Percentiles rank a stretch among this genome's conserved stretches.
phyloP scores from a whole-genome alignment of 2,329 filamentous ascomycete genomes.

The Bipolaris cookei region DNA sequence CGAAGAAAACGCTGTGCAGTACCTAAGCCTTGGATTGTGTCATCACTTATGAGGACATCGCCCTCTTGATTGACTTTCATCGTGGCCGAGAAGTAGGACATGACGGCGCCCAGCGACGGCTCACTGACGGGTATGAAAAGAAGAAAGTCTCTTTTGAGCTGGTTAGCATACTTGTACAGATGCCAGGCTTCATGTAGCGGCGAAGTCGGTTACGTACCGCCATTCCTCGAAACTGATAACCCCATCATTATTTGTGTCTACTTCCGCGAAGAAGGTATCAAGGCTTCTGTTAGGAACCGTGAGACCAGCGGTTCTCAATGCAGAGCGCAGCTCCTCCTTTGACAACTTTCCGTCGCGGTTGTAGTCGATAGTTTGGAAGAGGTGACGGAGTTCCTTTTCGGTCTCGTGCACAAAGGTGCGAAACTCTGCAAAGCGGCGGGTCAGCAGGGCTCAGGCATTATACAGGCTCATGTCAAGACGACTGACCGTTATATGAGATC shows the following conservation, averaged over 20 bases:
- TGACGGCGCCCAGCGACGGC: slow-evolving; percentile 77
- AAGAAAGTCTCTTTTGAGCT: slow-evolving; percentile 73
- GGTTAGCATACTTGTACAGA: slow-evolving; percentile 20
- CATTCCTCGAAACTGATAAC: slow-evolving; percentile 91
- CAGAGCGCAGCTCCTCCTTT: slow-evolving; percentile 78
- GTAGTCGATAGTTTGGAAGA: slow-evolving; percentile 87
- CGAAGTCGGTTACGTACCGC: slow-evolving; percentile 68
- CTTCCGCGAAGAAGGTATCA: slow-evolving; percentile 83
- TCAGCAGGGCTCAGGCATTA: slow-evolving; percentile 24
- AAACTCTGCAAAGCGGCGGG: slow-evolving; percentile 69
- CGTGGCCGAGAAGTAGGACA: slow-evolving; percentile 90
- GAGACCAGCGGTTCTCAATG: slow-evolving; percentile 80
- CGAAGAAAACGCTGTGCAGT: slow-evolving; percentile 73
- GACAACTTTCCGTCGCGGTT: slow-evolving; percentile 87
- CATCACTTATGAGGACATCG: slow-evolving; percentile 89
- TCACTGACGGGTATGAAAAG: slow-evolving; percentile 79
- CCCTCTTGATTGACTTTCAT: slow-evolving; percentile 91
- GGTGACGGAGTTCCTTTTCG: slow-evolving; percentile 78
- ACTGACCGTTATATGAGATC: slow-evolving; percentile 84
- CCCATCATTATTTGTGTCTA: slow-evolving; percentile 89
- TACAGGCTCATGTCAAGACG: not conserved
- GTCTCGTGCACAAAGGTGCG: slow-evolving; percentile 84
- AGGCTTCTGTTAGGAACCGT: slow-evolving; percentile 78
- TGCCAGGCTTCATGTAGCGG: not conserved
- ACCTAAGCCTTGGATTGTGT: slow-evolving; percentile 93